These are phyloP conservation scores for Fusarium illudens DNA, from an alignment of 2,329 filamentous ascomycete species.

Conservation along the genomic window DNA sequence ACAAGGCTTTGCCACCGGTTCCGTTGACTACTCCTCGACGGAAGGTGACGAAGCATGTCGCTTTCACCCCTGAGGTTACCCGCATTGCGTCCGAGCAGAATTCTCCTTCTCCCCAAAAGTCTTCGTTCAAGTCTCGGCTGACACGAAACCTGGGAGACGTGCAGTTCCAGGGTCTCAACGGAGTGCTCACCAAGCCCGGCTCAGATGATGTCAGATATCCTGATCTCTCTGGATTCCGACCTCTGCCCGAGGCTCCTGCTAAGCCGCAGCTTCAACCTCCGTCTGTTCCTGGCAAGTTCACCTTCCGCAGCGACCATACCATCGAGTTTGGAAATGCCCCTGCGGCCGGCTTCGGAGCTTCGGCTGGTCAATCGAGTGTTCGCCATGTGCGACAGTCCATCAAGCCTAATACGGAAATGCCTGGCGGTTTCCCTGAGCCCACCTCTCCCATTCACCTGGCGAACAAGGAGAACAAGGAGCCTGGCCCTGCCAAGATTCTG, in stretches of 20 bases:
- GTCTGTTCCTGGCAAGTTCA: conserved; percentile 66
- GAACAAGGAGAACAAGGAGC: conserved; percentile 66
- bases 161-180: conserved; percentile 45
- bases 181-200: conserved; percentile 37
- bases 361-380: conserved; percentile 67
- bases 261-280: conserved; percentile 43
- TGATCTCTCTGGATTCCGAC: conserved; percentile 57
- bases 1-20: conserved; percentile 62
- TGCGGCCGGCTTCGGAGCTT: conserved; percentile 63
- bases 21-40: conserved; percentile 73
- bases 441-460: conserved; percentile 46
- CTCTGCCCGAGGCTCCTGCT: conserved; percentile 41
- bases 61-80: conserved; percentile 79
- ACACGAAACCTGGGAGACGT: conserved; percentile 38
- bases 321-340: conserved; percentile 64
- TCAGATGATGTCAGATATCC: conserved; percentile 59
- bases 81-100: conserved; percentile 51
- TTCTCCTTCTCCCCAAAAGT: conserved; percentile 66
- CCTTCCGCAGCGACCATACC: conserved; percentile 72
- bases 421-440: conserved; percentile 62
- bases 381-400: conserved; percentile 67
- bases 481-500: conserved; percentile 48
- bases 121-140: conserved; percentile 55
- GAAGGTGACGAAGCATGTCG: conserved; percentile 75
- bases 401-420: conserved; percentile 56